Percentiles rank a stretch among this genome's conserved stretches.
Conservation (phyloP, 495 filamentous ascomycete species). For the Rhypophila decipiens region DNA sequence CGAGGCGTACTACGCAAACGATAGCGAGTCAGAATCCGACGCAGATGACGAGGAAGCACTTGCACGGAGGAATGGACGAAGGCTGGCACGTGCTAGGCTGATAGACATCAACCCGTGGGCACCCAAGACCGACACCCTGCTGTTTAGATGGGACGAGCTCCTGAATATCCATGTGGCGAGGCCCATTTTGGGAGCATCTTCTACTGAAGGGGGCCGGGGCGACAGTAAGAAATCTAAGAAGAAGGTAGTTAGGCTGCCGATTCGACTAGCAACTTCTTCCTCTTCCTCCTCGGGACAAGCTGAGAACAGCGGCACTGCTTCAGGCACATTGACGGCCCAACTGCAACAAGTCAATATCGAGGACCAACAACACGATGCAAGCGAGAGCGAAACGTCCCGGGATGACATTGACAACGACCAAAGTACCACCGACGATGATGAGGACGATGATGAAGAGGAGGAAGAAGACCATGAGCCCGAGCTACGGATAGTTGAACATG, state of each 20-base stretch:
- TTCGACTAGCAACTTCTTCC: background rate
- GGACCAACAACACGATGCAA: no score
- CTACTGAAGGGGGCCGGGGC: constrained; percentile 32
- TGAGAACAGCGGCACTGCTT: constrained; percentile 5
- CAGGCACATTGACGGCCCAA: no score
- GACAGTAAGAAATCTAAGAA: no score
- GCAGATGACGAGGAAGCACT: constrained; percentile 19
- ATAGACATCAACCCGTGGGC: constrained; percentile 98
- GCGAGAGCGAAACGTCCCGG: constrained; percentile 1
- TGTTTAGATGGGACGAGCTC: constrained; percentile 90
- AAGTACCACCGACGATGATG: constrained; percentile 49
- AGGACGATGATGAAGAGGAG: constrained; percentile 45
- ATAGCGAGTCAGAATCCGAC: constrained; percentile 45
- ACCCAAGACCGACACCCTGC: constrained; percentile 73
- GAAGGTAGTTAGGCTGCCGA: constrained; percentile 7
- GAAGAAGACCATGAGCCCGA: constrained; percentile 64
- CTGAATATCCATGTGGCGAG: constrained; percentile 58
- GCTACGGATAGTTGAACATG: constrained; percentile 70
- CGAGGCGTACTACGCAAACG: constrained; percentile 52
- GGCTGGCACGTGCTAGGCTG: constrained; percentile 60
- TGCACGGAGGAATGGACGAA: background rate
- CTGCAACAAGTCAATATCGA: no score
- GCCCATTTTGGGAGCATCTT: constrained; percentile 32
- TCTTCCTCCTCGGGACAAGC: background rate
- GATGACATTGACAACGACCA: constrained; percentile 22